These are phyloP conservation scores for Sisymbrium irio DNA, from an alignment of 345 rosid species.

Conservation along the genomic window DNA sequence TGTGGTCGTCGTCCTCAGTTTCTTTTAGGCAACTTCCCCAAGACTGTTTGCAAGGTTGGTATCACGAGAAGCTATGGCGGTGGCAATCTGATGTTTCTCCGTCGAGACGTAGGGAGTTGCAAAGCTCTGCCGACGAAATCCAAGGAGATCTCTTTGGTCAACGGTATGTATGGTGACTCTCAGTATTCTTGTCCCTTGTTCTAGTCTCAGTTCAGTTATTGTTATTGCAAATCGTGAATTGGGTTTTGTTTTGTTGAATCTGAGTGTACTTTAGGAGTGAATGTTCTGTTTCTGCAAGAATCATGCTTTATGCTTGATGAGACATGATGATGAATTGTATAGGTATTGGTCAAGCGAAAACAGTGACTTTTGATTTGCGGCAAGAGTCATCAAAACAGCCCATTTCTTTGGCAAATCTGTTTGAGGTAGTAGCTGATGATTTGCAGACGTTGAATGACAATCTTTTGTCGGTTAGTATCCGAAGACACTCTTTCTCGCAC, in stretches of 20 bases:
- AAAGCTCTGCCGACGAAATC: constrained; percentile 60
- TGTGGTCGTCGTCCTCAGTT: constrained; percentile 44
- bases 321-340: constrained; percentile 17
- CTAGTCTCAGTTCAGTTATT: background rate
- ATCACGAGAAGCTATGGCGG: constrained; percentile 20
- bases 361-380: constrained; percentile 49
- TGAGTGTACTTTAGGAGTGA: background rate
- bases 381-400: constrained; percentile 44
- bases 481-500: background rate
- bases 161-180: constrained; percentile 54
- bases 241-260: no score
- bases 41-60: constrained; percentile 34
- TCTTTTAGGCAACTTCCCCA: constrained; percentile 33
- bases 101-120: constrained; percentile 46
- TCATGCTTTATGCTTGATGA: background rate
- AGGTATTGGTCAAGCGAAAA: constrained; percentile 51
- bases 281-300: background rate
- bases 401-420: constrained; percentile 52
- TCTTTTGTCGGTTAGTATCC: constrained; percentile 73
- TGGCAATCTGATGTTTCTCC: constrained; percentile 47
- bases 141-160: constrained; percentile 45
- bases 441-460: constrained; percentile 72
- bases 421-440: constrained; percentile 85
- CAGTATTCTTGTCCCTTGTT: background rate
- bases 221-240: background rate